Evolutionary conservation across 2,329 filamentous ascomycete genomes (phyloP).

Genomic region (Alternaria consortialis): DNA sequence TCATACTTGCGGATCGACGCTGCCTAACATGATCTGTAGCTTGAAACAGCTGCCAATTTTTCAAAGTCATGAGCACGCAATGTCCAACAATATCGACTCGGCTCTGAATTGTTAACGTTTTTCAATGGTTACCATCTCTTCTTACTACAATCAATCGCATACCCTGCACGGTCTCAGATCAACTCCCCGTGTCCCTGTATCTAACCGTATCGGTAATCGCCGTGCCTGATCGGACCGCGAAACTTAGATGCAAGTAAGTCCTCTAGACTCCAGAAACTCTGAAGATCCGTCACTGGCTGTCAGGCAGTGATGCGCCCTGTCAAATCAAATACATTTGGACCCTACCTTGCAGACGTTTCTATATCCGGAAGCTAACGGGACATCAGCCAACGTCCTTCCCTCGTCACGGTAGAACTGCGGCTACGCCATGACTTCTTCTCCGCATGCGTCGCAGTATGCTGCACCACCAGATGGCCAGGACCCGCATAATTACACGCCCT

Average conservation of each 20-base stretch:
- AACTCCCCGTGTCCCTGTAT: background rate
- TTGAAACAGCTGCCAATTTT: background rate
- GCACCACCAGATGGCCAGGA: conserved; percentile 29
- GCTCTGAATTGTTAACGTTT: background rate
- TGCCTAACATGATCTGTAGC: conserved; percentile 1
- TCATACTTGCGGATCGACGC: background rate
- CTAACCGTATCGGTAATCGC: conserved; percentile 8
- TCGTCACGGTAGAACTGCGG: conserved; percentile 28
- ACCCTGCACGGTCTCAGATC: background rate
- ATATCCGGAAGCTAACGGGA: conserved; percentile 18
- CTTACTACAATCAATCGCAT: background rate
- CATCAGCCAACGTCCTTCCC: conserved; percentile 18
- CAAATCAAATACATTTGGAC: conserved; percentile 2
- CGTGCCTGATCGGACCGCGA: conserved; percentile 17
- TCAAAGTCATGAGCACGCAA: background rate
- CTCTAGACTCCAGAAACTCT: background rate
- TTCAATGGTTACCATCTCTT: background rate
- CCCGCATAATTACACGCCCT: conserved; percentile 44
- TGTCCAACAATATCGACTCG: background rate
- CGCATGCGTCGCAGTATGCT: conserved; percentile 28
- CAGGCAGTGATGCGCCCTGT: conserved; percentile 3
- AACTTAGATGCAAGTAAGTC: conserved; percentile 2
- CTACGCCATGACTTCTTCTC: conserved; percentile 20
- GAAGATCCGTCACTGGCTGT: background rate
- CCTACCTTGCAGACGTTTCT: conserved; percentile 5